Evolutionary conservation across 2,329 filamentous ascomycete genomes (phyloP).

Genomic region (Colletotrichum falcatum): DNA sequence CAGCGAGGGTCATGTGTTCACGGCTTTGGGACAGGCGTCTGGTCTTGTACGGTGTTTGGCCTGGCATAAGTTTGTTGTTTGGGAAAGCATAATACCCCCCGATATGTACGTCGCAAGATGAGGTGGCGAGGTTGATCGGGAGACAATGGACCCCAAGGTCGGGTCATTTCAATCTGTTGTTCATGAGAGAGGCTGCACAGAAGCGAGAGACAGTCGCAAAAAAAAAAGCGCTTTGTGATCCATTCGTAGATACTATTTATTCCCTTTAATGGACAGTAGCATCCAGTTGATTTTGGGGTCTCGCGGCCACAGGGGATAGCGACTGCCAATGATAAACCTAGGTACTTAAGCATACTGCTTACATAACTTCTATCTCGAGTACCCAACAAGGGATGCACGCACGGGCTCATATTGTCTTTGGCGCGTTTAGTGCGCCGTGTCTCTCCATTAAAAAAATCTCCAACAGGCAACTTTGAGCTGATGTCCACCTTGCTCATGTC

Average conservation of each 20-base stretch:
- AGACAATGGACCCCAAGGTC: neutral
- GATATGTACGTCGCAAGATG: conserved; percentile 20
- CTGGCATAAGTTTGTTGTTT: conserved; percentile 37
- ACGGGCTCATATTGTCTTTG: conserved; percentile 18
- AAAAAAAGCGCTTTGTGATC: neutral
- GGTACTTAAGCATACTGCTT: no score
- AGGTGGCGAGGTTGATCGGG: conserved; percentile 18
- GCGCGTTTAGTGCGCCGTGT: conserved; percentile 26
- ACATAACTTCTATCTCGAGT: no score
- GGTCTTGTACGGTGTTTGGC: conserved; percentile 35
- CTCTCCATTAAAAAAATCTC: conserved; percentile 27
- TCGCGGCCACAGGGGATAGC: no score
- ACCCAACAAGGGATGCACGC: no score
- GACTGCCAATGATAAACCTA: no score
- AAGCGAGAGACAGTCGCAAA: neutral
- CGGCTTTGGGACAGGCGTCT: conserved; percentile 37
- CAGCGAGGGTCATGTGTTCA: conserved; percentile 21
- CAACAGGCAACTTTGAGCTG: neutral
- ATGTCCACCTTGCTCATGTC: neutral
- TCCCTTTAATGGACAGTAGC: neutral
- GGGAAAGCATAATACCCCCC: conserved; percentile 38
- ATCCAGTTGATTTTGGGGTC: no score
- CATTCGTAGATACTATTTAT: neutral
- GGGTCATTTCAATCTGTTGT: neutral
- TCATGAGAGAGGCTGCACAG: neutral